These are phyloP conservation scores for Carnegiea gigantea DNA, from an alignment of 179 eudicot species.

Conservation along the genomic window DNA sequence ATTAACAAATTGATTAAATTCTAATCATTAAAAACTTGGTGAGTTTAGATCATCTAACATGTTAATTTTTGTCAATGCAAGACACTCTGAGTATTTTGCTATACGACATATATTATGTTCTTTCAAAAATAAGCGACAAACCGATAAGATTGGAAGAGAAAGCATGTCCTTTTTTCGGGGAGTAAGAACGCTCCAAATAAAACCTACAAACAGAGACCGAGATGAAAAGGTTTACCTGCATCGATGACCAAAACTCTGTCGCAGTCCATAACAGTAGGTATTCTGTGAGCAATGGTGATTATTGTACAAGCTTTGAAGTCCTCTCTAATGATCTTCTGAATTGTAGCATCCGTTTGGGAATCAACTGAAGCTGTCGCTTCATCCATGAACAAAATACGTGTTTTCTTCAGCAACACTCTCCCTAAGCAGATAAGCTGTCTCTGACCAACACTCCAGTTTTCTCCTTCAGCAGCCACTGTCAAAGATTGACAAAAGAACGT, in stretches of 20 bases:
- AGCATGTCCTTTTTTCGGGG: neutral
- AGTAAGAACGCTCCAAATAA: neutral
- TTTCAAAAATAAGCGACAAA: too few species aligned
- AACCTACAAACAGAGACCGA: neutral
- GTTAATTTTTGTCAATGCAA: too few species aligned
- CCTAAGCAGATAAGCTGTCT: conserved; percentile 92
- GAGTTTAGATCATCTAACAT: too few species aligned
- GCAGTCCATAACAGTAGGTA: conserved; percentile 98
- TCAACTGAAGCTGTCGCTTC: conserved; percentile 98
- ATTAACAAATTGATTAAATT: too few species aligned
- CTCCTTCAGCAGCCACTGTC: conserved; percentile 78
- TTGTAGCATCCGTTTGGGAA: conserved; percentile 85
- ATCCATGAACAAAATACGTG: conserved; percentile 86
- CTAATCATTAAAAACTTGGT: too few species aligned
- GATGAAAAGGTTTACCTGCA: conserved; percentile 53
- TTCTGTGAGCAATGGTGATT: conserved; percentile 96
- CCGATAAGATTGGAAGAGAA: too few species aligned
- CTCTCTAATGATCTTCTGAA: conserved; percentile 83
- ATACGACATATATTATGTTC: too few species aligned
- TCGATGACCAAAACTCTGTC: conserved; percentile 86
- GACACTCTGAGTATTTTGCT: too few species aligned
- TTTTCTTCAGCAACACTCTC: conserved; percentile 79
- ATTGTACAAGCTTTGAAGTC: conserved; percentile 85
- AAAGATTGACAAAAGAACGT: neutral
- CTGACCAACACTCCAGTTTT: conserved; percentile 97